These are phyloP conservation scores for Aureobasidium lini DNA, from an alignment of 2,329 filamentous ascomycete species.

Conservation along the genomic window DNA sequence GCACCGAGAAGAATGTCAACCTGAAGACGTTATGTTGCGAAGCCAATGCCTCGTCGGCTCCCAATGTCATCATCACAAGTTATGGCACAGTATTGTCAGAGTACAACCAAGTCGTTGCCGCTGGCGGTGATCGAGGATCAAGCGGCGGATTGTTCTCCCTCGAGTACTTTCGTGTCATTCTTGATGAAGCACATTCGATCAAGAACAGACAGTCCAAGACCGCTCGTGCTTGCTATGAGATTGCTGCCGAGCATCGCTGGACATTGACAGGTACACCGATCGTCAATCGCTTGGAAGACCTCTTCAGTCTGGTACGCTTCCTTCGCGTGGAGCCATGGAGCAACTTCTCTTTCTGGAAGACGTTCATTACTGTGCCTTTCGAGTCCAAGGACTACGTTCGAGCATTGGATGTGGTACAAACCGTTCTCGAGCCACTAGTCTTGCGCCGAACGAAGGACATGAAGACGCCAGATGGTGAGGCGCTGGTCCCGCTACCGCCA, in stretches of 20 bases:
- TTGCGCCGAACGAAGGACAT: conserved; percentile 94
- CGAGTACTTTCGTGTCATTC: conserved; percentile 88
- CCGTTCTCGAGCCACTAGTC: conserved; percentile 90
- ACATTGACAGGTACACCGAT: conserved; percentile 92
- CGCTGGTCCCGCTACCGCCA: conserved; percentile 72
- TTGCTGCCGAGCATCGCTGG: conserved; percentile 82
- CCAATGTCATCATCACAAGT: conserved; percentile 88
- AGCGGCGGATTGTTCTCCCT: conserved; percentile 75
- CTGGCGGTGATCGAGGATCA: conserved; percentile 55
- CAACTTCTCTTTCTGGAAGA: conserved; percentile 99
- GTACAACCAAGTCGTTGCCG: conserved; percentile 65
- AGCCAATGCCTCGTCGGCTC: conserved; percentile 65
- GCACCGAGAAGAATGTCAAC: conserved; percentile 72
- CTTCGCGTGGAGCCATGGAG: conserved; percentile 94
- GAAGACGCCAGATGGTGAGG: conserved; percentile 82
- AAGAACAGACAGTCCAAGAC: conserved; percentile 85
- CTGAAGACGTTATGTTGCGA: conserved; percentile 70
- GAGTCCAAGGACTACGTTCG: conserved; percentile 92
- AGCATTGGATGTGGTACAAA: conserved; percentile 93
- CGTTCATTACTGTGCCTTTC: conserved; percentile 95
- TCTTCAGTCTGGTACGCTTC: conserved; percentile 90
- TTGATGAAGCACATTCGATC: conserved; percentile 92
- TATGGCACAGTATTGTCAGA: conserved; percentile 91
- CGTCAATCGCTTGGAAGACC: conserved; percentile 87
- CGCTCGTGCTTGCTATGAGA: conserved; percentile 86